Evolutionary conservation across 208 protist genomes (phyloP), one percentile per base, ranked within the genome.

Genomic region (Leptomonas seymouri): DNA sequence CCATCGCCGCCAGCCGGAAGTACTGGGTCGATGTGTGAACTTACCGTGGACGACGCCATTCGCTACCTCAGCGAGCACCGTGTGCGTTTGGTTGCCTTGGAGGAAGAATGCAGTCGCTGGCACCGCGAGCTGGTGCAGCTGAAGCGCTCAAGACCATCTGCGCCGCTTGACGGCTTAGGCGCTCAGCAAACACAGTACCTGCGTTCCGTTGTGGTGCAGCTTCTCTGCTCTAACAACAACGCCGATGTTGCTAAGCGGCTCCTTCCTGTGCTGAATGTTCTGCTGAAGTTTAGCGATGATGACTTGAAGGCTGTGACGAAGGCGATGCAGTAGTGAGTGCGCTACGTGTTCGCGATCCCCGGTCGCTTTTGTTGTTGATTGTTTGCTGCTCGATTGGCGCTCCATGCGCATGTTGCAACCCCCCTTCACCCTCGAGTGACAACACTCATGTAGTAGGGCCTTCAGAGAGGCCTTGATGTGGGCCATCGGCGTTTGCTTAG

Each of bases 261-360:
- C 16, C 76, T 97, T 6, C 93, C 93, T 18, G 88, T 97, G 18
- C 64, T 96, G 27, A 80, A 67, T 46, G 91, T 82, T 23, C 63
- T 97, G 20, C 67, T 97, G 12, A 74, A 87, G 21, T 86, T 97
- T 65, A 68, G 67, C 42, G 39, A 66, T 30, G 65, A 71, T 2
- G 81, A 94, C 25, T 42, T 93, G 25, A 48, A 62, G 14, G 41
- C 70, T 20, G 78, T 96, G 31, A 89, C 85, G 53, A 68, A 53
- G 15, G 81, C 75, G 1, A 85, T 93, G 51, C 89, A 85, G 5
- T 39, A 54, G 7, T 94, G 78, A 79, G 28, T 34, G 2, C 12
- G 28, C 8, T 18, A 15, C 15, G 36, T 48, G 20, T 66, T 20
- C 25, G 23, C 39, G 41, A 18, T 18, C 11, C 3, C 3, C 11